Evolutionary conservation across 495 filamentous ascomycete genomes (phyloP).

Genomic region (Tetracladium setigerum): DNA sequence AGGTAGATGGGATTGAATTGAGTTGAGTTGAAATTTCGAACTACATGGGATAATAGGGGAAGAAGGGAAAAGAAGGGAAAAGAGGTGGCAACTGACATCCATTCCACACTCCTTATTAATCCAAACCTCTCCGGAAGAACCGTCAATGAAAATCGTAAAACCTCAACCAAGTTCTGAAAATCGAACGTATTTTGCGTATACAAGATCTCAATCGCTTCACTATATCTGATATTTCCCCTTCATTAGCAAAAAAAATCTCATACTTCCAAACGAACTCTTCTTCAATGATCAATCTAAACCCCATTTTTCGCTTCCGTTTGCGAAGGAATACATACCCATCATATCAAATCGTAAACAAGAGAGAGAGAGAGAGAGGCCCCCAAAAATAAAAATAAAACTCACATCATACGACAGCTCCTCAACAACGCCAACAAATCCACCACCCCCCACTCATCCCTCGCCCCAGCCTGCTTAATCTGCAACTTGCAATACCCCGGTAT

Average conservation of each 20-base stretch:
- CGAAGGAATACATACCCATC: too few relatives aligned
- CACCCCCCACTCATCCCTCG: not conserved
- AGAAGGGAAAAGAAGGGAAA: too few relatives aligned
- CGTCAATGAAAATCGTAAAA: slow-evolving; percentile 1
- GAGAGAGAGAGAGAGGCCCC: not conserved
- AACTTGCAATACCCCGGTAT: not conserved
- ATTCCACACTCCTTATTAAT: not conserved
- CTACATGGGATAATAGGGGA: too few relatives aligned
- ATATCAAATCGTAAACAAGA: not conserved
- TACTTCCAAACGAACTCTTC: not conserved
- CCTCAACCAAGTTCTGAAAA: not conserved
- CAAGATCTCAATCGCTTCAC: slow-evolving; percentile 1
- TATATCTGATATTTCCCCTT: not conserved
- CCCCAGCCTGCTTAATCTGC: not conserved
- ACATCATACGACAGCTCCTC: slow-evolving; percentile 3
- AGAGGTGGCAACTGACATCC: not conserved
- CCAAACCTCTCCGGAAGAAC: not conserved
- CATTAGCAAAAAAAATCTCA: not conserved
- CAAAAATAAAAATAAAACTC: not conserved
- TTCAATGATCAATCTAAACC: too few relatives aligned
- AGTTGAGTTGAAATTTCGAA: too few relatives aligned
- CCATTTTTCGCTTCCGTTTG: too few relatives aligned
- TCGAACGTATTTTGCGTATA: slow-evolving; percentile 4
- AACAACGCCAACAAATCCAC: slow-evolving; percentile 1
- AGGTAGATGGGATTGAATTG: too few relatives aligned